A percentile compares a stretch with the other conserved stretches of the same genome.
Evolutionary conservation across 768 basidiomycete genomes (phyloP).

Genomic region (Amanita exitialis): DNA sequence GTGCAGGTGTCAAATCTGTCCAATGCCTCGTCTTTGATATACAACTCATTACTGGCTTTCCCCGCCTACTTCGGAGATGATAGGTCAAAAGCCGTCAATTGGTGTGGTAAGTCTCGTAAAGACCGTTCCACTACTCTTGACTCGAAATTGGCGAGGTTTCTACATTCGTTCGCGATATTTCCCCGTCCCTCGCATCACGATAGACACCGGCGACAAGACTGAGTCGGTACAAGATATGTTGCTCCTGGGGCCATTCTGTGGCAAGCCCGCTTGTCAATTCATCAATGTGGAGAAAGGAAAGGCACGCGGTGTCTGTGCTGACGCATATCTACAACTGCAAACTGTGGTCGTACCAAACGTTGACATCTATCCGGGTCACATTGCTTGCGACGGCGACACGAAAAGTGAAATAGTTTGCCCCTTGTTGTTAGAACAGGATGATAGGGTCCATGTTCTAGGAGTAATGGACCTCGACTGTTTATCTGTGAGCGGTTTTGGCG

Average conservation of each 20-base stretch:
- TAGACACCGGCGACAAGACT: conserved; percentile 8
- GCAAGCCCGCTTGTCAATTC: conserved; percentile 85
- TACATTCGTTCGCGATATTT: conserved; percentile 65
- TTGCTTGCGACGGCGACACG: conserved; percentile 88
- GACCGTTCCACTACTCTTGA: background rate
- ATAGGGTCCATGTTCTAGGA: conserved; percentile 30
- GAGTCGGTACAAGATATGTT: conserved; percentile 24
- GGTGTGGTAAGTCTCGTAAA: conserved; percentile 64
- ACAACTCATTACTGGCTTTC: conserved; percentile 66
- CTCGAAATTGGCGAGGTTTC: conserved; percentile 49
- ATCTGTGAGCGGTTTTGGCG: conserved; percentile 56
- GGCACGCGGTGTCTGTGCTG: conserved; percentile 78
- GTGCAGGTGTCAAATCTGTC: conserved; percentile 76
- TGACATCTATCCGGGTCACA: conserved; percentile 80
- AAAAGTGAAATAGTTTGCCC: conserved; percentile 88
- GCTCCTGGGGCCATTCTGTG: conserved; percentile 79
- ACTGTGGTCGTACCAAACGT: conserved; percentile 73
- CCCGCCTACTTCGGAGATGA: conserved; percentile 49
- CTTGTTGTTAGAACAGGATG: conserved; percentile 32
- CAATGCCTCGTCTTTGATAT: conserved; percentile 76
- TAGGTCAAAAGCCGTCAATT: conserved; percentile 69
- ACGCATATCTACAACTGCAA: conserved; percentile 47
- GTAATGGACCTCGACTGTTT: conserved; percentile 86
- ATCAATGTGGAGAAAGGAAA: conserved; percentile 49
- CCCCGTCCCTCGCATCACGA: conserved; percentile 30